A percentile compares a stretch with the other conserved stretches of the same genome.
These are phyloP conservation scores for Neotropicomus parvogracilis DNA, from an alignment of 1,284 basidiomycete species.

Conservation along the genomic window DNA sequence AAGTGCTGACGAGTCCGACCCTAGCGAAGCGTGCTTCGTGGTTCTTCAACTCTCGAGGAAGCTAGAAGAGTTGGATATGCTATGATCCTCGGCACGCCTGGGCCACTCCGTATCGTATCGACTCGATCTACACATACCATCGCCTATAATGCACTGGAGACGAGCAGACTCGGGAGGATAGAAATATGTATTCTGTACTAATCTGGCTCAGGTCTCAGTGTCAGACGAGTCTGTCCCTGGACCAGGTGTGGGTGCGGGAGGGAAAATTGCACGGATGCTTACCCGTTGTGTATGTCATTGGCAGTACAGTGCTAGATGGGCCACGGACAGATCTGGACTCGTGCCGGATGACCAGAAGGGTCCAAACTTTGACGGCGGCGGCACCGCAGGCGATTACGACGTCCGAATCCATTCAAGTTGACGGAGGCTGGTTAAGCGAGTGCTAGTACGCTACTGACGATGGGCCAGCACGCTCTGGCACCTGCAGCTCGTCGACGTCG, in stretches of 20 bases:
- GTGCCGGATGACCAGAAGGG: constrained; percentile 13
- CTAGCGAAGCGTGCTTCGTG: constrained; percentile 83
- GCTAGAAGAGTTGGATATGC: constrained; percentile 22
- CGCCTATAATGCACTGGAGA: constrained; percentile 29
- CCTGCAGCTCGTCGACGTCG: constrained; percentile 3
- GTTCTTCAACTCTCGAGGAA: constrained; percentile 79
- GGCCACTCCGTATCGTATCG: constrained; percentile 25
- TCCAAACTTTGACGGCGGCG: constrained; percentile 1
- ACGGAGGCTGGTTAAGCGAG: too few relatives aligned
- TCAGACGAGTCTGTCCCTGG: constrained; percentile 24
- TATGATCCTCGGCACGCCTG: constrained; percentile 15
- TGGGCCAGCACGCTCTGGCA: too few relatives aligned
- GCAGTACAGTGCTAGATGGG: too few relatives aligned
- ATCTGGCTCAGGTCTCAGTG: constrained; percentile 22
- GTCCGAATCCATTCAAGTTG: too few relatives aligned
- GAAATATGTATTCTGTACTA: constrained; percentile 28
- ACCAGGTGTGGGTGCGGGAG: constrained; percentile 20
- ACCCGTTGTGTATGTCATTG: constrained; percentile 26
- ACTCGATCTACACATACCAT: constrained; percentile 37
- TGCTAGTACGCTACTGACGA: neutral
- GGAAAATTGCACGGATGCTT: constrained; percentile 27
- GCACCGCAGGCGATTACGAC: constrained; percentile 24
- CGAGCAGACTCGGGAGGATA: constrained; percentile 6
- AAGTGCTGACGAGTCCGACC: constrained; percentile 20
- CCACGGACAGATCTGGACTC: constrained; percentile 19